These are phyloP conservation scores for Cladosporium colombiae DNA, from an alignment of 2,329 filamentous ascomycete species.

Conservation along the genomic window DNA sequence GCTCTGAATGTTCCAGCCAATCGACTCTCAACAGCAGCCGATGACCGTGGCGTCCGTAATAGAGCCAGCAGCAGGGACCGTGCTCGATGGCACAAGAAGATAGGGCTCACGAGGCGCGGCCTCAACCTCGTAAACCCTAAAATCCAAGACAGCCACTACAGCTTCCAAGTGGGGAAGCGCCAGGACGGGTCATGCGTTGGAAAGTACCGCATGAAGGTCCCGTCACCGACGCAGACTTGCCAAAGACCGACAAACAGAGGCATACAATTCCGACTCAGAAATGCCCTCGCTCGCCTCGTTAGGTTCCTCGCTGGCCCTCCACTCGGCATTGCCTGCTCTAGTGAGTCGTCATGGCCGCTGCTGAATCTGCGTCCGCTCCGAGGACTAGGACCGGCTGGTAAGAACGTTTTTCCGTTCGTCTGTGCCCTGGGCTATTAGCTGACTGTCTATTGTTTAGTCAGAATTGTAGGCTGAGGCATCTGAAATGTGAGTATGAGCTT, in stretches of 20 bases:
- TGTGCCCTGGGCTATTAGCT: background rate
- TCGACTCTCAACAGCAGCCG: background rate
- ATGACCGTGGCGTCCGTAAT: slow-evolving; percentile 1
- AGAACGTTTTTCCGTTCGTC: slow-evolving; percentile 13
- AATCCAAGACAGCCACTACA: slow-evolving; percentile 4
- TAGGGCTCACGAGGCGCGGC: slow-evolving; percentile 5
- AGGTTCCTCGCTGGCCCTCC: background rate
- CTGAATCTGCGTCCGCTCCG: slow-evolving; percentile 15
- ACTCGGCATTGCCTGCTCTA: slow-evolving; percentile 19
- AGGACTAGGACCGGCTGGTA: slow-evolving; percentile 33
- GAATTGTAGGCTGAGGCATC: slow-evolving; percentile 33
- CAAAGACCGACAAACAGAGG: slow-evolving; percentile 18
- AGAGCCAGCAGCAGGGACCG: background rate
- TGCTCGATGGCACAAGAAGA: background rate
- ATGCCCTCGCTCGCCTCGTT: slow-evolving; percentile 14
- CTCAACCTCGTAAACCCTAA: background rate
- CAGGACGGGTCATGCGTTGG: slow-evolving; percentile 2
- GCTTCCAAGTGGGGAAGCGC: background rate
- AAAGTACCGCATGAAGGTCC: slow-evolving; percentile 12
- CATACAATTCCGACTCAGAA: slow-evolving; percentile 12
- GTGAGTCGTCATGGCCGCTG: slow-evolving; percentile 9
- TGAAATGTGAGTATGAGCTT: slow-evolving; percentile 28
- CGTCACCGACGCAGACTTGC: slow-evolving; percentile 13
- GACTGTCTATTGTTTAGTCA: slow-evolving; percentile 25
- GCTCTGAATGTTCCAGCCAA: background rate